Percentiles rank a stretch among this genome's conserved stretches.
phyloP scores from a whole-genome alignment of 148 eudicot genomes.

The Vaccinium myrtillus region DNA sequence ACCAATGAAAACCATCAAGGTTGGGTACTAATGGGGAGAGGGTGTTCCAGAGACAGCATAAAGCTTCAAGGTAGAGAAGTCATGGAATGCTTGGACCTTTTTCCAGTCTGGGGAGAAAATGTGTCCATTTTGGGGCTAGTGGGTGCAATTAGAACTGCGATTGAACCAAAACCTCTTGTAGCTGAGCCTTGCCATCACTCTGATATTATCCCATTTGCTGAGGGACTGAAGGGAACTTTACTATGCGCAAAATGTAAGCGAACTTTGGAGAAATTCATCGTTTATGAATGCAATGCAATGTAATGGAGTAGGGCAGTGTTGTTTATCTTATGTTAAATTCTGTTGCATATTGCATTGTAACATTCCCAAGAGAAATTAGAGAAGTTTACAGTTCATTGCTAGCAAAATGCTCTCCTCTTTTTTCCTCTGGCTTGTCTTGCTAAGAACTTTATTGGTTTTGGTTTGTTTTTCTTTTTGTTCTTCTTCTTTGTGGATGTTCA shows the following conservation, averaged over 20 bases:
- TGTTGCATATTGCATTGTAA: background rate
- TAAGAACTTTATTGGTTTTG: background rate
- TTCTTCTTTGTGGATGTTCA: background rate
- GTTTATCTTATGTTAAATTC: background rate
- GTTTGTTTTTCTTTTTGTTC: background rate
- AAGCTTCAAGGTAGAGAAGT: conserved; percentile 38
- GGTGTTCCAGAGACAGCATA: conserved; percentile 35
- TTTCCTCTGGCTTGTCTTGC: background rate
- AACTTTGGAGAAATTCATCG: conserved; percentile 39
- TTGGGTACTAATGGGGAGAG: conserved; percentile 59
- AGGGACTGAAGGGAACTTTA: conserved; percentile 32
- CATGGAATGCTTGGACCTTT: conserved; percentile 25
- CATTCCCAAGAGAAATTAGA: background rate
- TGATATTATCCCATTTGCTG: conserved; percentile 32
- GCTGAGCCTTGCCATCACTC: conserved; percentile 42
- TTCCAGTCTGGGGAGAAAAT: conserved; percentile 33
- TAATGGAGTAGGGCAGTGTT: background rate
- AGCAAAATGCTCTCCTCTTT: background rate
- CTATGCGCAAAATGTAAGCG: conserved; percentile 49
- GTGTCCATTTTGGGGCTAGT: conserved; percentile 45
- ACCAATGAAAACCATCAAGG: conserved; percentile 24
- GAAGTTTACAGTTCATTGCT: background rate
- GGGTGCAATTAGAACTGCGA: conserved; percentile 43
- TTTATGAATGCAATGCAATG: conserved; percentile 42
- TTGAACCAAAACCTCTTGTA: conserved; percentile 25